A percentile compares a stretch with the other conserved stretches of the same genome.
Evolutionary conservation across 2,329 filamentous ascomycete genomes (phyloP).

Genomic region (Aspergillus novoparasiticus): DNA sequence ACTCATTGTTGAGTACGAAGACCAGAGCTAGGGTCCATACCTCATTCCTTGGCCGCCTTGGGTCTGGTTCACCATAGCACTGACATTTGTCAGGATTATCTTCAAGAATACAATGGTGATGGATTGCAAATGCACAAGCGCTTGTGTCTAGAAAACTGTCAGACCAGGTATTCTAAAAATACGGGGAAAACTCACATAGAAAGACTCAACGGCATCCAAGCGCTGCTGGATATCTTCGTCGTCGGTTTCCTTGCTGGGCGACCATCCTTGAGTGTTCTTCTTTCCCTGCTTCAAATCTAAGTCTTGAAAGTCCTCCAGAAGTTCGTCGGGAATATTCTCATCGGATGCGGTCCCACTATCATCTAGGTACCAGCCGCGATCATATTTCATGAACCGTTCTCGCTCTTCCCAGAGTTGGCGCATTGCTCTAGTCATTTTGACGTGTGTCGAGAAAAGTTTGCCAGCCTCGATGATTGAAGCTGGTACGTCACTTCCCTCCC

Average conservation of each 20-base stretch:
- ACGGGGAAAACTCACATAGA: slow-evolving; percentile 69
- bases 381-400: slow-evolving; percentile 86
- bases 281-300: slow-evolving; percentile 23
- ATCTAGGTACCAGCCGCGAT: slow-evolving; percentile 78
- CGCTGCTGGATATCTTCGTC: slow-evolving; percentile 53
- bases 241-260: slow-evolving; percentile 33
- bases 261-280: slow-evolving; percentile 16
- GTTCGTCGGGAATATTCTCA: slow-evolving; percentile 46
- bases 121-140: slow-evolving; percentile 85
- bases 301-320: slow-evolving; percentile 35
- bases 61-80: slow-evolving; percentile 70
- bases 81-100: slow-evolving; percentile 83
- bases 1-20: background rate
- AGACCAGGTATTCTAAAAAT: background rate
- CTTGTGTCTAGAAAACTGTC: slow-evolving; percentile 59
- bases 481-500: slow-evolving; percentile 91
- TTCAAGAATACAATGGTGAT: slow-evolving; percentile 91
- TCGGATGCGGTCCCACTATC: slow-evolving; percentile 36
- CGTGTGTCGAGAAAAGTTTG: slow-evolving; percentile 83
- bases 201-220: slow-evolving; percentile 73
- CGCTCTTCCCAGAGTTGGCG: slow-evolving; percentile 94
- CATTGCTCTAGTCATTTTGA: slow-evolving; percentile 88
- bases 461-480: slow-evolving; percentile 94
- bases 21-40: slow-evolving; percentile 44
- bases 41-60: slow-evolving; percentile 50